phyloP scores from a whole-genome alignment of 2,329 filamentous ascomycete genomes.

The Teratosphaeria epicoccoides region DNA sequence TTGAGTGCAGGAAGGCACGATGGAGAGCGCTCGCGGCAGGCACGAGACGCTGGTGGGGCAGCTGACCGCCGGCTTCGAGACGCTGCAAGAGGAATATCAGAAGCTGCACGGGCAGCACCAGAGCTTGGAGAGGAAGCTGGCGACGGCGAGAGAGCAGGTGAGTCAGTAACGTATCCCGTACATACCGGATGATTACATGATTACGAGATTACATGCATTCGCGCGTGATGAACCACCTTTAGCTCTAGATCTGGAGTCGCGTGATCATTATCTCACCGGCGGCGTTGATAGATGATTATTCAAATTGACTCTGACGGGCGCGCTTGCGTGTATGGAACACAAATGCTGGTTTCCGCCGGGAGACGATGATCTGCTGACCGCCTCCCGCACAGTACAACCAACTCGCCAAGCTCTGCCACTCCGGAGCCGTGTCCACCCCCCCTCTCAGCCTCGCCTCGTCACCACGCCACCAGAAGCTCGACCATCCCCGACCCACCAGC shows the following conservation, averaged over 20 bases:
- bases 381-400: slow-evolving; percentile 22
- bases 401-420: slow-evolving; percentile 20
- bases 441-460: slow-evolving; percentile 26
- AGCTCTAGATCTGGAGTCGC: slow-evolving; percentile 45
- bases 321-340: not conserved
- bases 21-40: not conserved
- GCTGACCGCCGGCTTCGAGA: slow-evolving; percentile 35
- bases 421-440: slow-evolving; percentile 15
- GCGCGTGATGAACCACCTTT: slow-evolving; percentile 35
- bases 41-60: slow-evolving; percentile 22
- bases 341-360: not conserved
- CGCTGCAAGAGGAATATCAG: slow-evolving; percentile 38
- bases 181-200: not conserved
- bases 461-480: slow-evolving; percentile 11
- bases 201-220: not conserved
- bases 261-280: too few species aligned
- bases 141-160: slow-evolving; percentile 41
- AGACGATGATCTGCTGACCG: slow-evolving; percentile 8
- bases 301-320: slow-evolving; percentile 32
- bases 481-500: slow-evolving; percentile 2
- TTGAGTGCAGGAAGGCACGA: not conserved
- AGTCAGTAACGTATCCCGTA: slow-evolving; percentile 10
- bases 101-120: slow-evolving; percentile 34
- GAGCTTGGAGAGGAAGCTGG: slow-evolving; percentile 37
- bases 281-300: slow-evolving; percentile 37